Conservation (phyloP, 2,329 filamentous ascomycete genomes). For the Podosphaera xanthii region DNA sequence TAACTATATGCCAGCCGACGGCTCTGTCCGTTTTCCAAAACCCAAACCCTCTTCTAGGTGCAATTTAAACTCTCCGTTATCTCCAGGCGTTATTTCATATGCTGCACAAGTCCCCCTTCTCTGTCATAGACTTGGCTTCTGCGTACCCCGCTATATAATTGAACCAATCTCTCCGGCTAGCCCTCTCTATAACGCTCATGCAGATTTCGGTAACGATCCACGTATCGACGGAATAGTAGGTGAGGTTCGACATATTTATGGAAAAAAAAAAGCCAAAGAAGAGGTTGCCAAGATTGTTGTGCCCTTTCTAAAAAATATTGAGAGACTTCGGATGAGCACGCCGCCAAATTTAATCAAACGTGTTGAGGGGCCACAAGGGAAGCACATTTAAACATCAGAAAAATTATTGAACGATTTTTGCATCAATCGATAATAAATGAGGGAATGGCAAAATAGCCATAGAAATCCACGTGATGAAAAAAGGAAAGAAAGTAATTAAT, state of each 20-base stretch:
- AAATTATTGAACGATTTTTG: too few species aligned
- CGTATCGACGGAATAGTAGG: conserved; percentile 19
- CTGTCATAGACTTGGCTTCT: conserved; percentile 10
- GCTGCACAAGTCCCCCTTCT: conserved; percentile 9
- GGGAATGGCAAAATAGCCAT: too few species aligned
- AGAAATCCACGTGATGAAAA: too few species aligned
- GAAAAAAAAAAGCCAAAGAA: conserved; percentile 26
- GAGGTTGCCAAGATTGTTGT: conserved; percentile 22
- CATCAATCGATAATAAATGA: too few species aligned
- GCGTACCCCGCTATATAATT: conserved; percentile 10
- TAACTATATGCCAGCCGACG: conserved; percentile 11
- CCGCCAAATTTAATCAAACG: not conserved
- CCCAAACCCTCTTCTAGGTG: not conserved
- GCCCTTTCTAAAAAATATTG: conserved; percentile 18
- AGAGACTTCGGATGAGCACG: conserved; percentile 2
- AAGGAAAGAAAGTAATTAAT: too few species aligned
- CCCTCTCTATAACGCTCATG: conserved; percentile 10
- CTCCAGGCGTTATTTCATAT: conserved; percentile 1
- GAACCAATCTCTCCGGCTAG: conserved; percentile 3
- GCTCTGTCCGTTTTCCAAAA: conserved; percentile 11
- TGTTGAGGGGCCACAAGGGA: too few species aligned
- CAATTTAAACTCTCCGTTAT: not conserved
- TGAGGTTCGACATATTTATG: conserved; percentile 20
- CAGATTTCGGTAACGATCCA: conserved; percentile 12
- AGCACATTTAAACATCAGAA: too few species aligned